Percentiles rank a stretch among this genome's conserved stretches.
phyloP scores from a whole-genome alignment of 805 yeast genomes.

The Metschnikowia arizonensis region DNA sequence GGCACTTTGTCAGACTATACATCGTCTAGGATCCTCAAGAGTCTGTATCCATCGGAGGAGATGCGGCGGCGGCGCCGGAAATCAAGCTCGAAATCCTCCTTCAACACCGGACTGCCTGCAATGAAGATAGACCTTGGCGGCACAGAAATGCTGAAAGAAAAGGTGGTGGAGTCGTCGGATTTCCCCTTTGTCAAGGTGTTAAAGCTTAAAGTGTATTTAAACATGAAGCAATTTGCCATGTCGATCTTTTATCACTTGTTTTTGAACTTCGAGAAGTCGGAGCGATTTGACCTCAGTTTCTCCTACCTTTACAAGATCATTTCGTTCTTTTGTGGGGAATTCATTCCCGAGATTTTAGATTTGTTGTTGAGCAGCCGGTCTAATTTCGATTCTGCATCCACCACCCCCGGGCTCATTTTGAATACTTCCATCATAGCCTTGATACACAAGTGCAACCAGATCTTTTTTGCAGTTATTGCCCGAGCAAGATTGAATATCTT shows the following conservation, averaged over 20 bases:
- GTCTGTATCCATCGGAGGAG: not conserved
- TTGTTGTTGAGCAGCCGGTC: slow-evolving; percentile 27
- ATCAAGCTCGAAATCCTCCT: not conserved
- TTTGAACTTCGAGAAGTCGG: slow-evolving; percentile 35
- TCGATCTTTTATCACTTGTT: slow-evolving; percentile 33
- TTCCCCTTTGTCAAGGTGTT: slow-evolving; percentile 15
- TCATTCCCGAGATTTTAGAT: slow-evolving; percentile 29
- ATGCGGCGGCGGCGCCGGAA: not conserved
- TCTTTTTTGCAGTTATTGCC: slow-evolving; percentile 23
- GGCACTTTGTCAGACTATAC: slow-evolving; percentile 6
- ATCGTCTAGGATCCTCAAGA: not conserved
- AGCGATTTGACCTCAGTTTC: slow-evolving; percentile 27
- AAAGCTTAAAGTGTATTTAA: slow-evolving; percentile 26
- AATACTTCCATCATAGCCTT: slow-evolving; percentile 35
- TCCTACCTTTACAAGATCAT: slow-evolving; percentile 31
- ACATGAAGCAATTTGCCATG: slow-evolving; percentile 25
- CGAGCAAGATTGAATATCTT: slow-evolving; percentile 24
- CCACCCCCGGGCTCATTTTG: slow-evolving; percentile 33
- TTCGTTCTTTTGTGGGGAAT: slow-evolving; percentile 24
- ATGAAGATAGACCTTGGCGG: slow-evolving; percentile 2
- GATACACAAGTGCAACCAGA: slow-evolving; percentile 35
- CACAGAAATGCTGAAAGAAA: slow-evolving; percentile 3
- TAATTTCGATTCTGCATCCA: slow-evolving; percentile 39
- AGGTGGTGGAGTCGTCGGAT: not conserved
- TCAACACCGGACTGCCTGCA: slow-evolving; percentile 3